Conservation (phyloP, 139 green algal genomes). For the Tetradesmus lagerheimii region DNA sequence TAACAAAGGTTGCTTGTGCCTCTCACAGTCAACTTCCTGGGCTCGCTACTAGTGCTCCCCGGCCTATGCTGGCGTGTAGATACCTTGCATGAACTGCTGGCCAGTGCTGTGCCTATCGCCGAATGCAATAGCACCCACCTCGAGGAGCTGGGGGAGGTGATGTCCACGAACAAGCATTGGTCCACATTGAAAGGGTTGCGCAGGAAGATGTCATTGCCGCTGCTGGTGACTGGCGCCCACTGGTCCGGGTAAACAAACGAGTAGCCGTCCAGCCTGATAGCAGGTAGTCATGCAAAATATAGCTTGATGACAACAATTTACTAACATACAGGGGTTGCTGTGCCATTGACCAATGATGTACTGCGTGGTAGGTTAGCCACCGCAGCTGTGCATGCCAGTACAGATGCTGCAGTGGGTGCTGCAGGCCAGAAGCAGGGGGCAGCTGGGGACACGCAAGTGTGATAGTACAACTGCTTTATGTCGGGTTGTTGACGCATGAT, state of each 20-base stretch:
- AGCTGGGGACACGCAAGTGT: too few species aligned
- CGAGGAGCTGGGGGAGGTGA: constrained; percentile 88
- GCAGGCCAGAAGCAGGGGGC: neutral
- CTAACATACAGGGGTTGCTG: too few species aligned
- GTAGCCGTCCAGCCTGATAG: constrained; percentile 88
- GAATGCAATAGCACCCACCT: constrained; percentile 1
- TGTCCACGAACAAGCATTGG: constrained; percentile 94
- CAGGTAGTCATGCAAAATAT: too few species aligned
- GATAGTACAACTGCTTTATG: too few species aligned
- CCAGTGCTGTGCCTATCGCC: neutral
- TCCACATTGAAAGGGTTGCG: constrained; percentile 89
- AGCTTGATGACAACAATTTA: too few species aligned
- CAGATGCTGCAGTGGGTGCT: neutral
- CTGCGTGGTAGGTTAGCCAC: neutral
- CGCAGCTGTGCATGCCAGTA: neutral
- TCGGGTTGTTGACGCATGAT: too few species aligned
- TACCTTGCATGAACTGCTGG: too few species aligned
- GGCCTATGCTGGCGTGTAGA: too few species aligned
- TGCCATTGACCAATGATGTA: neutral
- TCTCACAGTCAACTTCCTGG: too few species aligned
- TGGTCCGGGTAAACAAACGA: constrained; percentile 82
- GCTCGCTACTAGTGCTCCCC: too few species aligned
- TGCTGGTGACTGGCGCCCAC: constrained; percentile 83
- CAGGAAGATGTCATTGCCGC: constrained; percentile 92
- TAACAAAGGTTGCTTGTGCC: too few species aligned